A percentile compares a stretch with the other conserved stretches of the same genome.
phyloP scores from a whole-genome alignment of 176 grass and related monocot genomes.

The Dactylis glomerata region DNA sequence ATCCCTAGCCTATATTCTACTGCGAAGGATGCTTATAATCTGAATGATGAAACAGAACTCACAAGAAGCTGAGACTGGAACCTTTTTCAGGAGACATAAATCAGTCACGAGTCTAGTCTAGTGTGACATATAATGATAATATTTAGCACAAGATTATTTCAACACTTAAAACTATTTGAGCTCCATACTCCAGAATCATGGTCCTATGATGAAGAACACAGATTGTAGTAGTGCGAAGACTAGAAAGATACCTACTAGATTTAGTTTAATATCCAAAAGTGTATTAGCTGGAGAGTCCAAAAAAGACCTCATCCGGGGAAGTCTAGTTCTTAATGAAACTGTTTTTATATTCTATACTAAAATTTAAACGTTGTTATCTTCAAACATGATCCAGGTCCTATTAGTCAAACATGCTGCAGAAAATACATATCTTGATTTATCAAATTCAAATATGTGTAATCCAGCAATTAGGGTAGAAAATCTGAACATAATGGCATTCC shows the following conservation, averaged over 20 bases:
- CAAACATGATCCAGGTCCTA: neutral
- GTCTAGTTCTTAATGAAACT: neutral
- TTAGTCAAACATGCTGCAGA: neutral
- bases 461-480: neutral
- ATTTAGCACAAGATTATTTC: neutral
- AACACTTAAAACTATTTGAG: neutral
- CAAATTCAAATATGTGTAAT: neutral
- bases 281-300: neutral
- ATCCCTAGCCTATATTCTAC: neutral
- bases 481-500: neutral
- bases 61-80: conserved; percentile 7
- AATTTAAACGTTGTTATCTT: neutral
- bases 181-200: too few species aligned
- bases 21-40: neutral
- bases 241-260: neutral
- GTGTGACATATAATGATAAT: neutral
- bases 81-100: neutral
- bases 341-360: neutral
- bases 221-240: too few species aligned
- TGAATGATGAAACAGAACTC: neutral
- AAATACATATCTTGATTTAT: neutral
- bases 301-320: neutral
- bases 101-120: neutral
- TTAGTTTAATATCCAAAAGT: neutral
- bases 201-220: too few species aligned